Conservation (phyloP, 202 grass and related monocot species). For the Schoenoplectus tabernaemontani region DNA sequence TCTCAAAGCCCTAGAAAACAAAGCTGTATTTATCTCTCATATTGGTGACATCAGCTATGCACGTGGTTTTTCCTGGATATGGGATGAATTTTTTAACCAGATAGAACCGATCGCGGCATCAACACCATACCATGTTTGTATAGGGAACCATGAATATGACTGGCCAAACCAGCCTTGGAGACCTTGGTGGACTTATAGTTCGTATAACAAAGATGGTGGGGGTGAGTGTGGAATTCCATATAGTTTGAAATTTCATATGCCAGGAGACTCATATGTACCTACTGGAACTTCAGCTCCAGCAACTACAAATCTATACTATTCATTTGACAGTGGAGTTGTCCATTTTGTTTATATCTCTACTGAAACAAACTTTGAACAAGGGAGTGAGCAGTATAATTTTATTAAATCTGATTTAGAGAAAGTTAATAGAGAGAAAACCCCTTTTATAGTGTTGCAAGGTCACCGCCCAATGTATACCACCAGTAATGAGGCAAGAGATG, state of each 20-base stretch:
- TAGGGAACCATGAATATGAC: slow-evolving; percentile 97
- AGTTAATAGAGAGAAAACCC: slow-evolving; percentile 71
- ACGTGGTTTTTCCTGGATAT: slow-evolving; percentile 83
- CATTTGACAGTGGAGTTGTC: slow-evolving; percentile 71
- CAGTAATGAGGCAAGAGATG: slow-evolving; percentile 62
- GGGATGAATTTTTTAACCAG: slow-evolving; percentile 97
- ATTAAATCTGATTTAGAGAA: slow-evolving; percentile 69
- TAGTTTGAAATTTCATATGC: slow-evolving; percentile 92
- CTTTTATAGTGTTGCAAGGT: slow-evolving; percentile 79
- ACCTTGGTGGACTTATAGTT: slow-evolving; percentile 49
- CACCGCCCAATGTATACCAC: slow-evolving; percentile 93
- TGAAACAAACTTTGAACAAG: slow-evolving; percentile 74
- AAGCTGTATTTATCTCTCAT: slow-evolving; percentile 71
- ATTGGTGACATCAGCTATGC: slow-evolving; percentile 98
- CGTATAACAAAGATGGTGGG: slow-evolving; percentile 68
- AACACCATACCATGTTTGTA: slow-evolving; percentile 92
- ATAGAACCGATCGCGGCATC: slow-evolving; percentile 75
- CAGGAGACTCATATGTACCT: slow-evolving; percentile 59
- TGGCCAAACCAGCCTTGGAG: slow-evolving; percentile 89
- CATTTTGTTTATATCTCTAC: slow-evolving; percentile 96
- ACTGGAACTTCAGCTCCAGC: slow-evolving; percentile 71
- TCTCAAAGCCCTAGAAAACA: slow-evolving; percentile 72
- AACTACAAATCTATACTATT: slow-evolving; percentile 84
- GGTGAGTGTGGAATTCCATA: slow-evolving; percentile 95
- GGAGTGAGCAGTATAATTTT: slow-evolving; percentile 74